phyloP scores from a whole-genome alignment of 495 filamentous ascomycete species.

The Trichodelitschia bisporula region DNA sequence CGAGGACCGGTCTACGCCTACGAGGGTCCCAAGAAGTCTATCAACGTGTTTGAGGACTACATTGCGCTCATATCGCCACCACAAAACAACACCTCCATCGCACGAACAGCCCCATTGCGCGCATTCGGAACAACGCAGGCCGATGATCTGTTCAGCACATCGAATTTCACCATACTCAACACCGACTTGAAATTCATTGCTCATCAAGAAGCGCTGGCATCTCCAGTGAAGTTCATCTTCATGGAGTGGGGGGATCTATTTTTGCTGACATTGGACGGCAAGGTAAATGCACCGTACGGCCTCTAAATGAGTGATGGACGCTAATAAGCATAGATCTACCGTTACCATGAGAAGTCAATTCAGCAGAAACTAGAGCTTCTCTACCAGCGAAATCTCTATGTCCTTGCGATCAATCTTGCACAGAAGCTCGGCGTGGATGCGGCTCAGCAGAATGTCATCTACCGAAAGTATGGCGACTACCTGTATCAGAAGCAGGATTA shows the following conservation, averaged over 20 bases:
- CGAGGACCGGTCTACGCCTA: slow-evolving; percentile 73
- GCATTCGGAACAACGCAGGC: slow-evolving; percentile 42
- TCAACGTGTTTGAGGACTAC: slow-evolving; percentile 65
- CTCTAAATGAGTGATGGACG: slow-evolving; percentile 5
- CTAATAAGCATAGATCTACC: slow-evolving; percentile 32
- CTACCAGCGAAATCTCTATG: slow-evolving; percentile 80
- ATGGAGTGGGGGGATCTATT: slow-evolving; percentile 82
- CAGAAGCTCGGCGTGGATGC: slow-evolving; percentile 61
- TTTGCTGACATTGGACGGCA: slow-evolving; percentile 68
- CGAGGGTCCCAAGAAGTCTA: slow-evolving; percentile 67
- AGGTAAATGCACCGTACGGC: slow-evolving; percentile 23
- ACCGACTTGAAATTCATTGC: slow-evolving; percentile 78
- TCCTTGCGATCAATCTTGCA: slow-evolving; percentile 76
- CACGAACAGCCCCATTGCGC: slow-evolving; percentile 25
- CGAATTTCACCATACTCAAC: slow-evolving; percentile 70
- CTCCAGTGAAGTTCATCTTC: slow-evolving; percentile 57
- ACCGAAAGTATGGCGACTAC: slow-evolving; percentile 81
- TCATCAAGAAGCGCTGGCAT: slow-evolving; percentile 60
- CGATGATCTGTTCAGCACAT: slow-evolving; percentile 54
- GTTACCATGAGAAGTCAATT: slow-evolving; percentile 78
- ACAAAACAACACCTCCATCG: slow-evolving; percentile 23
- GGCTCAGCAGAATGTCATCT: slow-evolving; percentile 71
- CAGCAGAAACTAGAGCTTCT: slow-evolving; percentile 83
- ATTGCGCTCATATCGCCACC: slow-evolving; percentile 76
- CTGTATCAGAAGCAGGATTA: slow-evolving; percentile 89